Conservation (phyloP, 352 stramenopile genomes). For the Phytophthora foliorum region DNA sequence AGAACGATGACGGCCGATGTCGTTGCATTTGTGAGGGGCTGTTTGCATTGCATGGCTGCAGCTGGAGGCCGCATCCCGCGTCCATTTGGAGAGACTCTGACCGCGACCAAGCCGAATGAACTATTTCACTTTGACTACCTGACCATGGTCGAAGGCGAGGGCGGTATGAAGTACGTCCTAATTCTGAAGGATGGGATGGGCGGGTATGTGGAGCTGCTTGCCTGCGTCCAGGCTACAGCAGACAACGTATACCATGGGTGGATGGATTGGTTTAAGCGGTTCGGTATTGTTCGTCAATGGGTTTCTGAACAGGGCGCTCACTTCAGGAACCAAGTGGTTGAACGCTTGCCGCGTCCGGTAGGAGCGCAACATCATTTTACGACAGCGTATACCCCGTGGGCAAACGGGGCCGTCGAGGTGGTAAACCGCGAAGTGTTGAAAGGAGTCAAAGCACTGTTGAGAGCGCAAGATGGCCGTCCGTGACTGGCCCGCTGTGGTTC, state of each 20-base stretch:
- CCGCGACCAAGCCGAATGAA: constrained; percentile 45
- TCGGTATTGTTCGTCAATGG: constrained; percentile 12
- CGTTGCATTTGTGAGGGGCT: constrained; percentile 14
- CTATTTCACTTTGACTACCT: constrained; percentile 51
- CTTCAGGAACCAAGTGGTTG: neutral
- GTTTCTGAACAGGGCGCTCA: constrained; percentile 7
- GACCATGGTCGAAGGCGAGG: constrained; percentile 15
- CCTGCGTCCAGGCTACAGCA: constrained; percentile 8
- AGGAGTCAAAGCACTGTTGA: neutral
- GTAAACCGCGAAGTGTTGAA: constrained; percentile 8
- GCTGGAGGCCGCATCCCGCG: constrained; percentile 1
- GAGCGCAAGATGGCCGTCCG: neutral
- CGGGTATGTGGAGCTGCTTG: constrained; percentile 34
- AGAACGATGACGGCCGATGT: constrained; percentile 13
- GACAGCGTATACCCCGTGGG: constrained; percentile 6
- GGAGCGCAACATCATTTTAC: constrained; percentile 14
- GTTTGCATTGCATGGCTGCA: constrained; percentile 30
- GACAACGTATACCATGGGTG: neutral
- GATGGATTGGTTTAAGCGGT: constrained; percentile 16
- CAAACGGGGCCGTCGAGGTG: constrained; percentile 13
- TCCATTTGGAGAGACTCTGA: constrained; percentile 29
- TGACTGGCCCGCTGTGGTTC: constrained; percentile 15
- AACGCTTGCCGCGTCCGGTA: neutral
- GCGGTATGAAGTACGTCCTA: constrained; percentile 28
- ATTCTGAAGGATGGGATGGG: constrained; percentile 48